phyloP scores from a whole-genome alignment of 2,329 filamentous ascomycete genomes.

The Pseudomassariella vexata region DNA sequence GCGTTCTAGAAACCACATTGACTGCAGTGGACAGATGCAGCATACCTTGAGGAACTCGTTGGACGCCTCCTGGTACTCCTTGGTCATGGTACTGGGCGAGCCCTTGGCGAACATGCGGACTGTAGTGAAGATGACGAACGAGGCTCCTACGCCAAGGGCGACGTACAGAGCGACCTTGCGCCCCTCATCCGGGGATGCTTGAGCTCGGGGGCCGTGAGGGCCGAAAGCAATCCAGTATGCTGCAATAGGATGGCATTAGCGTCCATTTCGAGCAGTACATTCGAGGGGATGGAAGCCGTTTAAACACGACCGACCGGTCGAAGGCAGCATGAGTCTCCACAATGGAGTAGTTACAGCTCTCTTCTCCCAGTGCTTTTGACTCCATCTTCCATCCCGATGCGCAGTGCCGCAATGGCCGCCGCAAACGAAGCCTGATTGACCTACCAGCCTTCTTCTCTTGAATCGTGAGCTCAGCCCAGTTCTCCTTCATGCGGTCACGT shows the following conservation, averaged over 20 bases:
- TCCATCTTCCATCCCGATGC: too few species aligned
- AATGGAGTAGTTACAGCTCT: too few species aligned
- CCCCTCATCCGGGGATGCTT: constrained; percentile 76
- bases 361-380: too few species aligned
- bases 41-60: constrained; percentile 92
- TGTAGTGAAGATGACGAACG: constrained; percentile 64
- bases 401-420: too few species aligned
- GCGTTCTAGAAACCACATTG: background rate
- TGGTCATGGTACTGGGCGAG: constrained; percentile 81
- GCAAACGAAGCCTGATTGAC: constrained; percentile 33
- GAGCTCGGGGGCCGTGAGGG: constrained; percentile 85
- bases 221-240: constrained; percentile 99
- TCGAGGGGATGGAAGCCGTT: too few species aligned
- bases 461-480: constrained; percentile 90
- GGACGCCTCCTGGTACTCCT: constrained; percentile 92
- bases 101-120: constrained; percentile 69
- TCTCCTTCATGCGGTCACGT: constrained; percentile 96
- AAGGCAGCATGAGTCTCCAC: too few species aligned
- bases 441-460: constrained; percentile 99
- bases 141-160: constrained; percentile 58
- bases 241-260: constrained; percentile 43
- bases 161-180: constrained; percentile 74
- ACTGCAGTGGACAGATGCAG: constrained; percentile 11
- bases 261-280: too few species aligned
- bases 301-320: too few species aligned